phyloP scores from a whole-genome alignment of 345 rosid species.

The Citrus maxima region DNA sequence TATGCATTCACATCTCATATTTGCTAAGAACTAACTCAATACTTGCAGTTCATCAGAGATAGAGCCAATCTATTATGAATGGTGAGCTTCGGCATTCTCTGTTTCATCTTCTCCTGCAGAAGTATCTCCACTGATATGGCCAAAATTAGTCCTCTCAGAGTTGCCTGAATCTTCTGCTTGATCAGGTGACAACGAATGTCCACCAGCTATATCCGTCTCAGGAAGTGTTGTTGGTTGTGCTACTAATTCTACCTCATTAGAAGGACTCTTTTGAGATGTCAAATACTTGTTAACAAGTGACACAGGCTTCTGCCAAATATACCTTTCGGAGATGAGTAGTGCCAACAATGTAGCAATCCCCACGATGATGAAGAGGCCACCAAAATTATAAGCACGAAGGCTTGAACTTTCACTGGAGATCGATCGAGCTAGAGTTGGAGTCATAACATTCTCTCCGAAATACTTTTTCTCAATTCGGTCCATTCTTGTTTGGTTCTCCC shows the following conservation, averaged over 20 bases:
- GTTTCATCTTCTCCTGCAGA: not conserved
- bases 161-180: not conserved
- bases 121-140: too few relatives aligned
- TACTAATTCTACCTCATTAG: not conserved
- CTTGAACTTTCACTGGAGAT: not conserved
- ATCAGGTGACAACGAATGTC: not conserved
- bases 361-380: conserved; percentile 29
- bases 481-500: not conserved
- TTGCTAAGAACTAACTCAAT: not conserved
- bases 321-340: not conserved
- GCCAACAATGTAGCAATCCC: conserved; percentile 15
- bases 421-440: not conserved
- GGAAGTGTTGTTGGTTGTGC: not conserved
- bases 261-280: not conserved
- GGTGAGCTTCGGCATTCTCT: not conserved
- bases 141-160: not conserved
- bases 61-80: too few relatives aligned
- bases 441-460: not conserved
- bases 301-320: conserved; percentile 1
- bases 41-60: not conserved
- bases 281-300: not conserved
- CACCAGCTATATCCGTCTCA: not conserved
- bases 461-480: not conserved
- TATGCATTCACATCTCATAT: not conserved
- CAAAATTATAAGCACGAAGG: conserved; percentile 16